Base-by-base conservation (phyloP, 352 stramenopile species). In the Globisporangium heterothallicum region DNA sequence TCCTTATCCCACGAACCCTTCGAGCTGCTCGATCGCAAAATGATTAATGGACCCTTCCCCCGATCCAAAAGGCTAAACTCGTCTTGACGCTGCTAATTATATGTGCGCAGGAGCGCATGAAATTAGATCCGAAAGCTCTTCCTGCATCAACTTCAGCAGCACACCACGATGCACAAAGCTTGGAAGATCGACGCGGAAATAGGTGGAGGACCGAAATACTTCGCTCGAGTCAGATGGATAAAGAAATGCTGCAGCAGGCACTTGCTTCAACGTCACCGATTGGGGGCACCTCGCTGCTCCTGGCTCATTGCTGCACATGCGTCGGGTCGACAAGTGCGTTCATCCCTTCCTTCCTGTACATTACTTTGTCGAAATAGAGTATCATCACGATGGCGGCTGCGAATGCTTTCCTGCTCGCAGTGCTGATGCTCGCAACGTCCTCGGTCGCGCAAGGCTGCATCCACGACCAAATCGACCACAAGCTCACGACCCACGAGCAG, bases 391-490 rank as follows among this genome's bases (percentile, higher is more conserved):
- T n/a, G n/a, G n/a, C n/a, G n/a, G n/a, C n/a, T n/a, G n/a, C n/a
- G n/a, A n/a, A 14, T 55, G 45, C 6, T 49, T 14, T 29, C 41
- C 16, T 27, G 51, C 16, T 44, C 25, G 5, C 40, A 9, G 26
- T 61, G 27, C 21, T 32, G 24, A 19, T 27, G 10, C 27, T 60
- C 35, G 5, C 22, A 22, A 34, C 46, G 24, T 4, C 5, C 6
- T 26, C 34, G 16, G n/a, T 18, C 26, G 16, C 29, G 0, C 18
- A 34, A 1, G 36, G 58, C 43, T 69, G 61, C 42, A 56, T 66
- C n/a, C 61, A 69, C 45, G 53, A 66, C 46, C 53, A 58, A 12
- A 40, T 69, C 14, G n/a, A 38, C n/a, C 58, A 69, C 55, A 49
- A 56, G 7, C 30, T 66, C 24, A 42, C 50, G 30, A n/a, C 24